Percentiles rank a stretch among this genome's conserved stretches.
Evolutionary conservation across 768 basidiomycete species (phyloP).

Genomic region (Rhodotorula paludigena): DNA sequence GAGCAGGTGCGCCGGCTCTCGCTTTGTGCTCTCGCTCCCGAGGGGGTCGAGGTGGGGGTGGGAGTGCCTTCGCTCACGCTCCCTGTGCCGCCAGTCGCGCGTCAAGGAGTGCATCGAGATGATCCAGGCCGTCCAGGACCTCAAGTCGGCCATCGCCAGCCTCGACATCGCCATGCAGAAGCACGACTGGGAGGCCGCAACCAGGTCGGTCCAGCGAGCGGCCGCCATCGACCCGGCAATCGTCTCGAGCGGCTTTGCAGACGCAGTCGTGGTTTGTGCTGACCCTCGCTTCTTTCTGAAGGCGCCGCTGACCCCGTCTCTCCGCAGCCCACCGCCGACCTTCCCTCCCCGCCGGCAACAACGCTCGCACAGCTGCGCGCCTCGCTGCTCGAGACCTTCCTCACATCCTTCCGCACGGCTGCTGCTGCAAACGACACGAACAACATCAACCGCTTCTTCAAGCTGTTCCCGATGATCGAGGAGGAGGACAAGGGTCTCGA

Average conservation of each 20-base stretch:
- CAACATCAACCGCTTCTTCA: slow-evolving; percentile 68
- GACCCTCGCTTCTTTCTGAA: not conserved
- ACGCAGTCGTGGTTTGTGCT: slow-evolving; percentile 71
- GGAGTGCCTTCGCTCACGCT: not conserved
- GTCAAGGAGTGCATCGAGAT: slow-evolving; percentile 86
- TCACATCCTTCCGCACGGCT: slow-evolving; percentile 72
- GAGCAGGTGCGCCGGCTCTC: slow-evolving; percentile 70
- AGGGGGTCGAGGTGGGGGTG: not conserved
- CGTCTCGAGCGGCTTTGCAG: slow-evolving; percentile 76
- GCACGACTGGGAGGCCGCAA: slow-evolving; percentile 93
- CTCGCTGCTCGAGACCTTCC: slow-evolving; percentile 69
- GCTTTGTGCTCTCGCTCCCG: not conserved
- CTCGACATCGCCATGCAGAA: slow-evolving; percentile 62
- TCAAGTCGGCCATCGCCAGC: slow-evolving; percentile 70
- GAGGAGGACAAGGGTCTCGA: slow-evolving; percentile 88
- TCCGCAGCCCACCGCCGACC: slow-evolving; percentile 80
- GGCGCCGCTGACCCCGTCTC: not conserved
- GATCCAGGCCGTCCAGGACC: slow-evolving; percentile 86
- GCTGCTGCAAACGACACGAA: slow-evolving; percentile 49
- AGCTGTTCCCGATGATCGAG: slow-evolving; percentile 90
- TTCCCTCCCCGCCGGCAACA: slow-evolving; percentile 77
- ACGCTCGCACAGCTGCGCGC: slow-evolving; percentile 71
- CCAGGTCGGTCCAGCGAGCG: slow-evolving; percentile 81
- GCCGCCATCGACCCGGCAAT: slow-evolving; percentile 77
- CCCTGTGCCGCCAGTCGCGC: slow-evolving; percentile 25